Conservation (phyloP, 2,329 filamentous ascomycete species). For the Pseudogymnoascus sp. region DNA sequence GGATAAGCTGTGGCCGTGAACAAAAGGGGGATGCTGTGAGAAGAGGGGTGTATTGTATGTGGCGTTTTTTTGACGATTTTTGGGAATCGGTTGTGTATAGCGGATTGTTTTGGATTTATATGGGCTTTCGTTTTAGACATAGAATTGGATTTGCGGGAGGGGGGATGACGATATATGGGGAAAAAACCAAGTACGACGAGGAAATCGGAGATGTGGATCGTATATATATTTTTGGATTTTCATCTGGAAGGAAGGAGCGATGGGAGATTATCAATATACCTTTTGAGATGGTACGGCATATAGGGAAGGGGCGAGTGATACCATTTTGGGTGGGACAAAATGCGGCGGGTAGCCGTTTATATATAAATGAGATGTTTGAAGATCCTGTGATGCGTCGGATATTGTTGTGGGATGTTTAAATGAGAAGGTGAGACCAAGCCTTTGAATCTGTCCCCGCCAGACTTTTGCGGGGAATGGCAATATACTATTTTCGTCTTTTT, state of each 20-base stretch:
- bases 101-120: neutral
- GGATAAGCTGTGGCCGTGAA: neutral
- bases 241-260: neutral
- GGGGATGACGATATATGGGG: neutral
- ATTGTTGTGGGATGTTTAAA: too few species aligned
- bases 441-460: too few species aligned
- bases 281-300: too few species aligned
- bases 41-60: neutral
- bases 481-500: too few species aligned
- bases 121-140: neutral
- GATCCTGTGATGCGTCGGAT: too few species aligned
- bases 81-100: neutral
- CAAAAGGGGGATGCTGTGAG: neutral
- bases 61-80: neutral
- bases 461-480: too few species aligned
- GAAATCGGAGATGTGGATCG: neutral
- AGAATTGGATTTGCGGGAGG: neutral
- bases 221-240: neutral
- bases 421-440: too few species aligned
- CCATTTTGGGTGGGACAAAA: too few species aligned
- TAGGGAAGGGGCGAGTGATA: too few species aligned
- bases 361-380: too few species aligned
- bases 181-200: neutral
- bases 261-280: neutral
- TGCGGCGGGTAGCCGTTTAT: too few species aligned